These are phyloP conservation scores for Ustilago curta DNA, from an alignment of 1,284 basidiomycete species.

Conservation along the genomic window DNA sequence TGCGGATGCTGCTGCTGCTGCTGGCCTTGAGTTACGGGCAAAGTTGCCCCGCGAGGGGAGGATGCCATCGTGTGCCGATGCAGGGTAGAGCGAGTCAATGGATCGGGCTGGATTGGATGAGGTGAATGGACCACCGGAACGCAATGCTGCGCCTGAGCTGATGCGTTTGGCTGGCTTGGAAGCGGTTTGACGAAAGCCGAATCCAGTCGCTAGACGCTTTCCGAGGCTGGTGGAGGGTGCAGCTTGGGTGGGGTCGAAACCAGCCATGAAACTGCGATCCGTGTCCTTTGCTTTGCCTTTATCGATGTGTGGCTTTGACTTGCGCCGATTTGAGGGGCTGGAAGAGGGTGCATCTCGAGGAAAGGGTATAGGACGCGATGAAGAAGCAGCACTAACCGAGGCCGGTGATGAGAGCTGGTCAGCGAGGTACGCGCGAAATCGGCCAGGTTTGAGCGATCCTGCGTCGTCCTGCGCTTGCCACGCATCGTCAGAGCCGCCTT, in stretches of 20 bases:
- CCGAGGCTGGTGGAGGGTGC: slow-evolving; percentile 36
- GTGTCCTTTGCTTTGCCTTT: slow-evolving; percentile 39
- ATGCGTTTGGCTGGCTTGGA: slow-evolving; percentile 10
- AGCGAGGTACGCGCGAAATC: slow-evolving; percentile 51
- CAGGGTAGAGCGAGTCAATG: slow-evolving; percentile 17
- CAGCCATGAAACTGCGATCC: slow-evolving; percentile 32
- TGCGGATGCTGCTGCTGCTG: slow-evolving; percentile 1
- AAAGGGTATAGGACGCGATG: slow-evolving; percentile 36
- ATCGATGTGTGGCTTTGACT: slow-evolving; percentile 9
- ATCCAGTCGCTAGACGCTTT: slow-evolving; percentile 29
- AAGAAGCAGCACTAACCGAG: slow-evolving; percentile 4
- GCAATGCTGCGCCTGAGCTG: slow-evolving; percentile 8
- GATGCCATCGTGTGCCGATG: slow-evolving; percentile 8
- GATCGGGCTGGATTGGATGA: slow-evolving; percentile 14
- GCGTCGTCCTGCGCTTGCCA: slow-evolving; percentile 53
- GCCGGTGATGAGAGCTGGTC: slow-evolving; percentile 30
- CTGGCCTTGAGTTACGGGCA: slow-evolving; percentile 8
- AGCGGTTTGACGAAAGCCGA: slow-evolving; percentile 37
- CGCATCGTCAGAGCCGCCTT: slow-evolving; percentile 47
- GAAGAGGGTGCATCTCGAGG: slow-evolving; percentile 19
- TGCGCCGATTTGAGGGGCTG: slow-evolving; percentile 8
- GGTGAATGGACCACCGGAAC: not conserved
- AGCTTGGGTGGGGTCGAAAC: slow-evolving; percentile 18
- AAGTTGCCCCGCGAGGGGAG: slow-evolving; percentile 3
- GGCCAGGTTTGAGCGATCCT: slow-evolving; percentile 52